Evolutionary conservation across 495 filamentous ascomycete species (phyloP), one percentile per base, ranked within the genome.

Genomic region (Jackrogersella minutella): DNA sequence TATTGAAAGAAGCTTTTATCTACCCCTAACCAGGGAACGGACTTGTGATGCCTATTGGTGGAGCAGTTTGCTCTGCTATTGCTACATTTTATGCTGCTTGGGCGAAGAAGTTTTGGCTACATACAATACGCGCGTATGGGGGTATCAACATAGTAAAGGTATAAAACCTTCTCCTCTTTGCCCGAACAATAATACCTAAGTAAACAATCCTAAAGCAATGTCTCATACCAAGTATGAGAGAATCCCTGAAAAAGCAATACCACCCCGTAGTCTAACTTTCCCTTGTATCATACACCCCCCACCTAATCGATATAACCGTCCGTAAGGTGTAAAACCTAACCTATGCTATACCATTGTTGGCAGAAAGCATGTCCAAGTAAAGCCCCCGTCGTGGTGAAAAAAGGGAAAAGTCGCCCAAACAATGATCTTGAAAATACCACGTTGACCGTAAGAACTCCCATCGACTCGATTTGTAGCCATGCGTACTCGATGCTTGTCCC

Each of bases 271-370:
- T 53, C 46, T 53, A 65, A 44, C 37, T 39, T 6, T 10, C 39
- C 37, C 39, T n/a, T 3, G 36, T 60, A 66, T 47, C 26, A 66
- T 60, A 60, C 63, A 66, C 59, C 34, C 16, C 43, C 33, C 17
- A 30, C 16, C 37, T 6, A 22, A 41, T 26, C 28, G 16, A 58
- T 59, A 22, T 65, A 58, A 46, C 58, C 5, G 10, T 24, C 47
- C 19, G 28, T 37, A 21, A 19, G 44, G 33, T 24, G 19, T 52
- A 37, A 43, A 33, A 26, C 17, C 17, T 5, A 53, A 62, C 28
- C 13, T 39, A 22, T 22, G 58, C 17, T 16, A 36, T 62, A 17
- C 31, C 14, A 6, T 19, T 46, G 21, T 7, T 24, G 14, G 30
- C 21, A 39, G 36, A 22, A 24, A 16, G 13, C 2, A 10, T 6